phyloP scores from a whole-genome alignment of 202 grass and related monocot genomes.

The Eragrostis tef region DNA sequence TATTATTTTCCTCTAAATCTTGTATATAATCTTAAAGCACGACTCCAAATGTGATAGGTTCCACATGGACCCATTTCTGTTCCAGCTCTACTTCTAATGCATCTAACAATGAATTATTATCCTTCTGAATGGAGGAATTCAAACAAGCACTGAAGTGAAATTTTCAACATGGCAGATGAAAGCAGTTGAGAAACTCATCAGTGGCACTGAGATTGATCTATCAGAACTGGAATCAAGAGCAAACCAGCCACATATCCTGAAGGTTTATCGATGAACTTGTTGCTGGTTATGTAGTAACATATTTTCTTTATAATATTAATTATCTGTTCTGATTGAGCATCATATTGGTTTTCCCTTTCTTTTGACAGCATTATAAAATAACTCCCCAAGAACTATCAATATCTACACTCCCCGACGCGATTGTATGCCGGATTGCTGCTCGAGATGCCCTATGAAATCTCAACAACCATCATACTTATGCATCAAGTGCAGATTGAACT shows the following conservation, averaged over 20 bases:
- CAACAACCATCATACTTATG: not conserved
- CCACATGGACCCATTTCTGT: not conserved
- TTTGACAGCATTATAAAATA: slow-evolving; percentile 80
- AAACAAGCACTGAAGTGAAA: not conserved
- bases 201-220: slow-evolving; percentile 68
- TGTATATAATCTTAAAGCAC: not conserved
- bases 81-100: slow-evolving; percentile 8
- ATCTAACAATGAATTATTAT: slow-evolving; percentile 20
- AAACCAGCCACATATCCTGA: slow-evolving; percentile 65
- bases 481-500: not conserved
- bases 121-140: slow-evolving; percentile 11
- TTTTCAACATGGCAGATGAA: slow-evolving; percentile 56
- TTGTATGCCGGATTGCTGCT: slow-evolving; percentile 74
- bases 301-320: too few relatives aligned
- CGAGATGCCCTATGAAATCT: slow-evolving; percentile 64
- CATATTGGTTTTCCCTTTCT: slow-evolving; percentile 24
- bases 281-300: too few relatives aligned
- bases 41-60: not conserved
- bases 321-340: not conserved
- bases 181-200: slow-evolving; percentile 67
- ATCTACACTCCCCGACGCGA: slow-evolving; percentile 64
- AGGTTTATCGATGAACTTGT: slow-evolving; percentile 56
- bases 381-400: slow-evolving; percentile 78
- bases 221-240: slow-evolving; percentile 66
- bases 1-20: too few relatives aligned